Evolutionary conservation across 805 yeast genomes (phyloP).

Genomic region (Yamadazyma kitorensis): DNA sequence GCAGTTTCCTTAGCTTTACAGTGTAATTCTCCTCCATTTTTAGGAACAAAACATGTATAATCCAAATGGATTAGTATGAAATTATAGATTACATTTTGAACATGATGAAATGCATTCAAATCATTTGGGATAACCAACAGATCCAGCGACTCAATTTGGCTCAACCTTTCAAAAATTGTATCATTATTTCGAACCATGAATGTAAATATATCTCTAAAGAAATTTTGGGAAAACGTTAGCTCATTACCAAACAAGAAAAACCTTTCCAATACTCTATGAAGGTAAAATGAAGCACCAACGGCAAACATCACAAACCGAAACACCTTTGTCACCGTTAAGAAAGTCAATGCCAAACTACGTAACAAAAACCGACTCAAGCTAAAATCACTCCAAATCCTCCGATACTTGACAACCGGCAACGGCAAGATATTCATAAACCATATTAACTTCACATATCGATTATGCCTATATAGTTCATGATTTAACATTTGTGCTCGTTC

Average conservation of each 20-base stretch:
- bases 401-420: conserved; percentile 18
- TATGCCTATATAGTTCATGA: conserved; percentile 5
- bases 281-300: conserved; percentile 15
- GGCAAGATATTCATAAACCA: conserved; percentile 19
- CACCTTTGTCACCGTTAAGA: conserved; percentile 9
- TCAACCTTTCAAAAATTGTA: conserved; percentile 2
- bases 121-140: background rate
- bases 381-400: conserved; percentile 15
- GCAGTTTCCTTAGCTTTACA: conserved; percentile 9
- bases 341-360: conserved; percentile 3
- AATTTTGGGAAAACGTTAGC: conserved; percentile 28
- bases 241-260: conserved; percentile 25
- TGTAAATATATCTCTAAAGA: conserved; percentile 26
- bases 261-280: conserved; percentile 17
- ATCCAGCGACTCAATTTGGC: background rate
- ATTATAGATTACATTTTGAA: background rate
- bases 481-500: conserved; percentile 12
- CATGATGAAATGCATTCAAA: background rate
- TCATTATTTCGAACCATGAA: conserved; percentile 16
- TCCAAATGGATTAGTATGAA: conserved; percentile 1
- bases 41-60: conserved; percentile 1
- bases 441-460: conserved; percentile 10
- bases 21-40: background rate
- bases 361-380: conserved; percentile 4
- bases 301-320: conserved; percentile 17